Base-by-base conservation (phyloP, 2,329 filamentous ascomycete genomes). In the Cytospora leucostoma region DNA sequence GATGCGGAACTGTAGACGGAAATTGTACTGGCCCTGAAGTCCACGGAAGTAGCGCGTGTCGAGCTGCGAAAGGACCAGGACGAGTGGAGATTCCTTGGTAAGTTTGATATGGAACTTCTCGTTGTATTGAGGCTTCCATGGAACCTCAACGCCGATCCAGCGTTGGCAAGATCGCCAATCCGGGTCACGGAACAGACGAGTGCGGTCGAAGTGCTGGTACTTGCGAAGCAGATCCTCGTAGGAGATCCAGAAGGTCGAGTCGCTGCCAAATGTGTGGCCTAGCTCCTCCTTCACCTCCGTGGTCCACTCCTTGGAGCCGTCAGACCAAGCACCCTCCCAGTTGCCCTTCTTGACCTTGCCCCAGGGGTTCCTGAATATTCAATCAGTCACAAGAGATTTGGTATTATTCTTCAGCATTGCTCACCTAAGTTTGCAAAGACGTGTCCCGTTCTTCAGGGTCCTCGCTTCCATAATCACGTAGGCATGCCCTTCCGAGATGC, bases 221-320 rank as follows among this genome's bases (percentile, higher is more conserved):
- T 85, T 85, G 65, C 77, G 77, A n/a, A 87, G 77, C 12, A 87
- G 78, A 68, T 87, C 84, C 19, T 82, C 77, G 68, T 86, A 86
- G 2, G 81, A 78, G 69, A 85, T 86, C 83, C 83, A 85, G 66
- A 85, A 86, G 53, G 82, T 85, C 32, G 90, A 90, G 68, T 93
- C 90, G 68, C 92, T 88, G 47, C 90, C 90, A 68, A 93, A 93
- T 50, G 84, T 86, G 72, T 93, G 90, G 53, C 83, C 81, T 0
- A 95, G 81, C 69, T 88, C 87, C 65, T 86, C 77, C 75, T 94
- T 87, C 84, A 89, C 92, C 68, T 93, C 88, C 0, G 90, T 81
- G 1, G 90, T 94, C 92, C 92, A 96, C 74, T 94, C 88, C 70
- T 91, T 90, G 7, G 89, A 92, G 0, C 92, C 92, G 71, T 95